A percentile compares a stretch with the other conserved stretches of the same genome.
Evolutionary conservation across 2,329 filamentous ascomycete genomes (phyloP).

Genomic region (Onygenales sp.): DNA sequence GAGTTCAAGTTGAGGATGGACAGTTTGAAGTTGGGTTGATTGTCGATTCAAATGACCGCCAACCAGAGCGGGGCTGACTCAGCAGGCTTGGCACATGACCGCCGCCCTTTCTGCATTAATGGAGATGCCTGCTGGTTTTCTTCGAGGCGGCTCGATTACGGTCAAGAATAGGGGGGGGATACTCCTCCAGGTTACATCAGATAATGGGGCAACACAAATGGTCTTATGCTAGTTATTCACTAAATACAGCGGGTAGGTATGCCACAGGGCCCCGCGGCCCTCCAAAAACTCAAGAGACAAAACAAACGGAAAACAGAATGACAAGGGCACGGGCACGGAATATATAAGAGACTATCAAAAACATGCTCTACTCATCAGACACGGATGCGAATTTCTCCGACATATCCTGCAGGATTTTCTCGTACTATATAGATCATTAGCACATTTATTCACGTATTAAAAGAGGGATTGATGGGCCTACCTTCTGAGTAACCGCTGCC

Average conservation of each 20-base stretch:
- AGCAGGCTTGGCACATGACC: background rate
- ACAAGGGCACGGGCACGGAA: background rate
- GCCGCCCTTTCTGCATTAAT: background rate
- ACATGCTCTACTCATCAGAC: slow-evolving; percentile 68
- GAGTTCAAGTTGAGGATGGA: background rate
- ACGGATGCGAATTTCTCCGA: slow-evolving; percentile 96
- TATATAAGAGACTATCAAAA: background rate
- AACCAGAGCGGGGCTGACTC: no score
- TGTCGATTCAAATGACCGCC: background rate
- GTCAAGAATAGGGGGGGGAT: no score
- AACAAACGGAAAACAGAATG: background rate
- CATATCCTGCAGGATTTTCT: slow-evolving; percentile 83
- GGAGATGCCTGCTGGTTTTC: no score
- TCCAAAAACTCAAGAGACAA: background rate
- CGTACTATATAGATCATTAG: slow-evolving; percentile 58
- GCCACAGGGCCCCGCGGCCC: background rate
- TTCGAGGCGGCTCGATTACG: background rate
- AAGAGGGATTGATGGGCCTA: slow-evolving; percentile 30
- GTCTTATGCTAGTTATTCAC: background rate
- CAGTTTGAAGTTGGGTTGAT: background rate
- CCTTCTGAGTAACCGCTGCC: slow-evolving; percentile 74
- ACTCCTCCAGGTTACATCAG: background rate
- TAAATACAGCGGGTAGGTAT: background rate
- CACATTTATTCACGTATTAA: slow-evolving; percentile 4
- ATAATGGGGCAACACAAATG: background rate